These are phyloP conservation scores for Lecanicillium sp. DNA, from an alignment of 2,329 filamentous ascomycete species.

Conservation along the genomic window DNA sequence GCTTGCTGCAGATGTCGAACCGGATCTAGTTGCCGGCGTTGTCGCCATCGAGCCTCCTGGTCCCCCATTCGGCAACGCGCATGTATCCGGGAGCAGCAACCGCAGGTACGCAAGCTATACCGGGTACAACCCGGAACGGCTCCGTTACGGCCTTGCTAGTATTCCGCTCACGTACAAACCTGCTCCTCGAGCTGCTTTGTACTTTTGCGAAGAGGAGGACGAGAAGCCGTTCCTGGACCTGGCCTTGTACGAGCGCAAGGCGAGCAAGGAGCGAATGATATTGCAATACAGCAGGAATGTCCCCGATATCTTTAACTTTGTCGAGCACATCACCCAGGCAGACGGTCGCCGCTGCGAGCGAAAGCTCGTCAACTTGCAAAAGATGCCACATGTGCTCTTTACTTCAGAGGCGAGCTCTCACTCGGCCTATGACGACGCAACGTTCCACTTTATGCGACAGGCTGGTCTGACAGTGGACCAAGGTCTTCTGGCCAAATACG, in stretches of 20 bases:
- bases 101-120: conserved; percentile 20
- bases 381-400: conserved; percentile 42
- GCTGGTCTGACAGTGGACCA: conserved; percentile 41
- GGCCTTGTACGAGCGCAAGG: neutral
- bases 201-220: neutral
- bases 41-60: conserved; percentile 48
- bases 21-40: conserved; percentile 41
- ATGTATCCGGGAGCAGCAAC: neutral
- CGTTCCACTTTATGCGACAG: conserved; percentile 45
- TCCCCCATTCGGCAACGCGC: conserved; percentile 38
- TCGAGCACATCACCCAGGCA: neutral
- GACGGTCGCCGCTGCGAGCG: conserved; percentile 19
- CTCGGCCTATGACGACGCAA: conserved; percentile 49
- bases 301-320: neutral
- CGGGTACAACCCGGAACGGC: conserved; percentile 22
- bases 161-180: conserved; percentile 38
- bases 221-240: neutral
- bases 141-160: conserved; percentile 35
- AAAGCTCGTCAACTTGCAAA: conserved; percentile 41
- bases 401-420: conserved; percentile 51
- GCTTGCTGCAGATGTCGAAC: conserved; percentile 42
- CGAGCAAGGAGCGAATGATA: neutral
- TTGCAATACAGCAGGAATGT: neutral
- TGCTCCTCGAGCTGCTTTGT: conserved; percentile 15
- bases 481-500: conserved; percentile 36